phyloP scores from a whole-genome alignment of 2,329 filamentous ascomycete genomes.

The Diaporthe longicolla region DNA sequence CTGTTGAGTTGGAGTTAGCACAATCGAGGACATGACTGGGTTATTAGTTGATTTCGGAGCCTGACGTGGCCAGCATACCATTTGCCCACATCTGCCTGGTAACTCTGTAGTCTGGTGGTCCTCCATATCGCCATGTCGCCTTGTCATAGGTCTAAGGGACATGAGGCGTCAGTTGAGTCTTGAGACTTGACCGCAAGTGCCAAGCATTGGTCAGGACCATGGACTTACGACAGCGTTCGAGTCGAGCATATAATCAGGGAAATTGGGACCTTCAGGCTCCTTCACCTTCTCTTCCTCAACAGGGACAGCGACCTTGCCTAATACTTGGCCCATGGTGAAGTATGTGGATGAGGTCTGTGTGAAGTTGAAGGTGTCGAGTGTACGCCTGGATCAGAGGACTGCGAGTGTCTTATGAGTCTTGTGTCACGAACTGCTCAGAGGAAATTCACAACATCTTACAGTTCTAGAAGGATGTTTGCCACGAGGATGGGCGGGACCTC shows the following conservation, averaged over 20 bases:
- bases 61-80: conserved; percentile 59
- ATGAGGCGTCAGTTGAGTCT: conserved; percentile 26
- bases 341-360: conserved; percentile 16
- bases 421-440: conserved; percentile 20
- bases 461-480: conserved; percentile 30
- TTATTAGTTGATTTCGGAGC: conserved; percentile 39
- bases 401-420: conserved; percentile 2
- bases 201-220: neutral
- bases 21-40: neutral
- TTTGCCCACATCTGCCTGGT: conserved; percentile 71
- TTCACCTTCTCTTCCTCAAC: conserved; percentile 32
- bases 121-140: conserved; percentile 72
- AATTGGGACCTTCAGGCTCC: conserved; percentile 22
- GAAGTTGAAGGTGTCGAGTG: neutral
- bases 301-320: conserved; percentile 24
- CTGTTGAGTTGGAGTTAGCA: conserved; percentile 54
- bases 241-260: conserved; percentile 71
- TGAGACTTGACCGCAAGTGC: neutral
- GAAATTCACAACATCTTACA: conserved; percentile 10
- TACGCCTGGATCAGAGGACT: neutral
- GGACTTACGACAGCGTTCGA: conserved; percentile 67
- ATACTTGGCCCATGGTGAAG: conserved; percentile 31
- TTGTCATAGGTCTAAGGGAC: conserved; percentile 57
- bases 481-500: conserved; percentile 28
- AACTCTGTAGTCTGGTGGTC: conserved; percentile 74